A percentile compares a stretch with the other conserved stretches of the same genome.
These are phyloP conservation scores for Yarrowia galli DNA, from an alignment of 1,139 yeast genomes.

Conservation along the genomic window DNA sequence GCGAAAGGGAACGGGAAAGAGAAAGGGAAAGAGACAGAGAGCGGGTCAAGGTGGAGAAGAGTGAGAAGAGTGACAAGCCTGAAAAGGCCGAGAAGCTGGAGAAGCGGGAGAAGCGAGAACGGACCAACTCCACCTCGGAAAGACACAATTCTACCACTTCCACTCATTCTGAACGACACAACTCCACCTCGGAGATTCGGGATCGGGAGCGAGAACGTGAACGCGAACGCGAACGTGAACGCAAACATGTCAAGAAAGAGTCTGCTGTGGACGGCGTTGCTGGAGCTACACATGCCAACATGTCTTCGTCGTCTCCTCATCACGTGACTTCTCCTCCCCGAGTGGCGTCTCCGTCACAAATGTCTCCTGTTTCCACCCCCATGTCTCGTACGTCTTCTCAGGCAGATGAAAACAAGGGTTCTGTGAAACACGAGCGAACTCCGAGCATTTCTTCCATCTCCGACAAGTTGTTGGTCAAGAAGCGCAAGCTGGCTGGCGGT, in stretches of 20 bases:
- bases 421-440: slow-evolving; percentile 36
- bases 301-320: slow-evolving; percentile 23
- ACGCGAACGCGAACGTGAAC: slow-evolving; percentile 31
- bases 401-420: slow-evolving; percentile 27
- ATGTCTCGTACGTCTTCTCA: slow-evolving; percentile 33
- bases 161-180: neutral
- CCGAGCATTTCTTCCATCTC: slow-evolving; percentile 26
- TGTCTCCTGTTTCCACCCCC: slow-evolving; percentile 26
- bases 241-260: slow-evolving; percentile 16
- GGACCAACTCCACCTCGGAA: slow-evolving; percentile 9
- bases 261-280: neutral
- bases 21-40: slow-evolving; percentile 6
- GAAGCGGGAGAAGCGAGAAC: slow-evolving; percentile 9
- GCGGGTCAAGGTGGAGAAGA: slow-evolving; percentile 12
- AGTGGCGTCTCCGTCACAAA: slow-evolving; percentile 4
- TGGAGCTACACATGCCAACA: neutral
- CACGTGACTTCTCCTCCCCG: slow-evolving; percentile 12
- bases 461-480: slow-evolving; percentile 15
- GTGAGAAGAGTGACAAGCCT: slow-evolving; percentile 5
- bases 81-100: slow-evolving; percentile 8
- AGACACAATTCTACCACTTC: neutral
- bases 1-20: slow-evolving; percentile 29
- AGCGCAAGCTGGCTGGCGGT: slow-evolving; percentile 21
- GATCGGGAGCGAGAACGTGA: slow-evolving; percentile 24
- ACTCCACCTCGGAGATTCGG: slow-evolving; percentile 9